Evolutionary conservation across 192 early-diverging fungal species (phyloP).

Genomic region (Geranomyces variabilis): DNA sequence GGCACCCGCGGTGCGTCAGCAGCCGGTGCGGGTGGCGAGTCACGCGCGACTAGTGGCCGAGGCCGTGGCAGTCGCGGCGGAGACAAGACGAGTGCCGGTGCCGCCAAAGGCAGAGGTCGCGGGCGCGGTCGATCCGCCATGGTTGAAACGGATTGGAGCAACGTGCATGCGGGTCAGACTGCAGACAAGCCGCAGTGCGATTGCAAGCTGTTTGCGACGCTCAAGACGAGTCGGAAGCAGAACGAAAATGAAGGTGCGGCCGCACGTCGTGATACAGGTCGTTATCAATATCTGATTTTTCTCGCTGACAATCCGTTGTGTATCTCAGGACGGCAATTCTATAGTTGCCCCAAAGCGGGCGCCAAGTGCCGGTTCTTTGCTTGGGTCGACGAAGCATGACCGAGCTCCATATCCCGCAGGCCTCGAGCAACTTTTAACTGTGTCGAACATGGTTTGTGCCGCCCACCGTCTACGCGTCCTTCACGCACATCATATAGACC

Average conservation of each 20-base stretch:
- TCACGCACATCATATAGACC: too few relatives aligned
- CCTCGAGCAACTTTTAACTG: too few relatives aligned
- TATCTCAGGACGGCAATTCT: constrained; percentile 52
- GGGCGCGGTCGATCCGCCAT: background rate
- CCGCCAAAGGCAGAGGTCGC: background rate
- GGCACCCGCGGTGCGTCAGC: too few relatives aligned
- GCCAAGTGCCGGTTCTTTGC: constrained; percentile 43
- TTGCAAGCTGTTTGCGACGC: constrained; percentile 49
- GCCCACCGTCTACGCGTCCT: too few relatives aligned
- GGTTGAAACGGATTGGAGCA: background rate
- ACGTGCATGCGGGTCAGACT: background rate
- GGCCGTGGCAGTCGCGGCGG: background rate
- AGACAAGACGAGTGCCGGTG: background rate
- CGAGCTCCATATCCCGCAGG: background rate
- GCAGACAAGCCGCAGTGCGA: constrained; percentile 49
- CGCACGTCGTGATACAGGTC: too few relatives aligned
- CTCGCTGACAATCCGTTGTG: background rate
- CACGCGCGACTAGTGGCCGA: background rate
- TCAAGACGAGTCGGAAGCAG: constrained; percentile 33
- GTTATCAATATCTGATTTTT: too few relatives aligned
- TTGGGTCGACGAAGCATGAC: constrained; percentile 37
- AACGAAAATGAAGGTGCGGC: constrained; percentile 57
- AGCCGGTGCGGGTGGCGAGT: too few relatives aligned
- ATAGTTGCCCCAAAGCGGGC: constrained; percentile 48
- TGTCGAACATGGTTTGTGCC: too few relatives aligned